These are phyloP conservation scores for Berberis vulgaris DNA, from an alignment of 164 flowering plant genomes.

Conservation along the genomic window DNA sequence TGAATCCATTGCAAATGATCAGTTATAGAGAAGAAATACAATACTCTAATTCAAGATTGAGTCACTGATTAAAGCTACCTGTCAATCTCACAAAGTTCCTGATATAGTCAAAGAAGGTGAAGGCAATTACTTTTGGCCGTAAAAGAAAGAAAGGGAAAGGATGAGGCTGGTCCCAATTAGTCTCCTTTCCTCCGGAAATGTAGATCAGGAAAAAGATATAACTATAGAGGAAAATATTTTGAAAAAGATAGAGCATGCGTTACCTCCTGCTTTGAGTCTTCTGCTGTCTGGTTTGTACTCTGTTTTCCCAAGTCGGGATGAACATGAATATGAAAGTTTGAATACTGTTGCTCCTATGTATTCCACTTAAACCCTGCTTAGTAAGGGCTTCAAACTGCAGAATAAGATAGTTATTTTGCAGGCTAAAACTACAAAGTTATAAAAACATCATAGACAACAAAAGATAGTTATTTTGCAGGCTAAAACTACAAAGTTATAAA, in stretches of 20 bases:
- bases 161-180: not conserved
- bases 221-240: not conserved
- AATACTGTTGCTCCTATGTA: not conserved
- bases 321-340: too few species aligned
- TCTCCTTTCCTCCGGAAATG: not conserved
- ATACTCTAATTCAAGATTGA: not conserved
- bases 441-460: too few species aligned
- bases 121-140: conserved; percentile 1
- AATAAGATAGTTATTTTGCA: too few species aligned
- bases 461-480: too few species aligned
- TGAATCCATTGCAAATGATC: too few species aligned
- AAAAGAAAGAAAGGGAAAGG: conserved; percentile 2
- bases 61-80: conserved; percentile 2
- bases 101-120: conserved; percentile 9
- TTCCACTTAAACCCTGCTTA: too few species aligned
- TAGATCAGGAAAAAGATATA: conserved; percentile 1
- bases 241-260: not conserved
- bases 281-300: not conserved
- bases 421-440: too few species aligned
- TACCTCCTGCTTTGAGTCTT: not conserved
- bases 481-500: too few species aligned
- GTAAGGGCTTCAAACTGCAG: too few species aligned
- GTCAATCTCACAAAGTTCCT: conserved; percentile 5
- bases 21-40: too few species aligned
- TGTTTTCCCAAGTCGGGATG: not conserved